Evolutionary conservation across 768 basidiomycete genomes (phyloP), one percentile per base, ranked within the genome.

Genomic region (Lactarius vividus): DNA sequence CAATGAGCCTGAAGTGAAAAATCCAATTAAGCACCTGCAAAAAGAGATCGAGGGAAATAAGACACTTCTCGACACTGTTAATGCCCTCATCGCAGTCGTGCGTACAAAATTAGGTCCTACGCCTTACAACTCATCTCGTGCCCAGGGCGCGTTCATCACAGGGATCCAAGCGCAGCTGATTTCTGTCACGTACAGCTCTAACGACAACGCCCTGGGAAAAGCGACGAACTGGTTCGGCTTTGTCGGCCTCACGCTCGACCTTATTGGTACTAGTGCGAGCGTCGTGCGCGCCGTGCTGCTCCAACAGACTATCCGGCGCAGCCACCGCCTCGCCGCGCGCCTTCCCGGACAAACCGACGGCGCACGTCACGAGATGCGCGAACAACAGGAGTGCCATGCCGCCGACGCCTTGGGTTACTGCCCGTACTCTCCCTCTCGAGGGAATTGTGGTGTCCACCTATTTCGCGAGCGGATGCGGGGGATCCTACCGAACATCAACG

Each of bases 221-320:
- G 59, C 46, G 31, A 61, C 60, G 4, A 71, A 67, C 35, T 59
- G 66, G 69, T 59, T 71, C 54, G 46, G 54, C 60, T 71, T 67
- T 4, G 61, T 71, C 37, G 70, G 70, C 2, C 58, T 71, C 42
- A 63, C 69, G 37, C 65, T 71, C 44, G 70, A 71, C 40, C 57
- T 71, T 31, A 57, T 71, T 4, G 70, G 70, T n/a, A 65, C 70
- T 3, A 55, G 52, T 37, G 16, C 65, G 13, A 67, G 65, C 61
- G 58, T 72, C 3, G 62, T 54, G 23, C 63, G 57, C 28, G 61
- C 69, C 4, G 59, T 60, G 53, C 42, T 65, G 9, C 57, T 64
- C 13, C 67, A 68, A 23, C 53, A 59, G 9, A 10, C 59, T 11
- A 64, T 65, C 49, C 67, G 59, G 16, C 66, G 58, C 52, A 53